Evolutionary conservation across 164 flowering plant genomes (phyloP).

Genomic region (Vitis amurensis): DNA sequence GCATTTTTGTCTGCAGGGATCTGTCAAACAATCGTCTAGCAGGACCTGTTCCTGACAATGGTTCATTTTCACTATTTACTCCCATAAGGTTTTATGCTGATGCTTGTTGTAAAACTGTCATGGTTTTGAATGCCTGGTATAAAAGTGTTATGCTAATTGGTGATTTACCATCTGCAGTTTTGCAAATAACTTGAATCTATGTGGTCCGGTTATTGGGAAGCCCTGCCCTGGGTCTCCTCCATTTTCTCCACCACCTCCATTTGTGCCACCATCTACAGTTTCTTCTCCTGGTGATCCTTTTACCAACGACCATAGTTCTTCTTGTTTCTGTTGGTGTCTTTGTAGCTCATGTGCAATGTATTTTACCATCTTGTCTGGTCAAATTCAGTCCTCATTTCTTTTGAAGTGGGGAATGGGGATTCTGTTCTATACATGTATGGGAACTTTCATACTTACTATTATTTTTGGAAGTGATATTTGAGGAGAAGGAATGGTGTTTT

Average conservation of each 20-base stretch:
- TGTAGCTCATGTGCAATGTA: too few species aligned
- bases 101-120: too few species aligned
- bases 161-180: background rate
- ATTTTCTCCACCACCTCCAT: constrained; percentile 7
- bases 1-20: constrained; percentile 44
- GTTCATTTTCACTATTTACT: constrained; percentile 11
- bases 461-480: too few species aligned
- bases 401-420: too few species aligned
- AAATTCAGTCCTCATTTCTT: too few species aligned
- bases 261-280: background rate
- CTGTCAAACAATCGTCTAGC: constrained; percentile 59
- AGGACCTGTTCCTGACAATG: constrained; percentile 26
- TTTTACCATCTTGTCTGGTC: too few species aligned
- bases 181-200: background rate
- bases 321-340: background rate
- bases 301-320: background rate
- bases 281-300: constrained; percentile 2
- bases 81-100: constrained; percentile 6
- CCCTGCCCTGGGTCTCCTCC: background rate
- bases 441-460: too few species aligned
- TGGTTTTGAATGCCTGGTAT: background rate
- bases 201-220: too few species aligned
- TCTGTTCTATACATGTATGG: too few species aligned
- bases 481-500: too few species aligned
- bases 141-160: background rate